Conservation (phyloP, 2,329 filamentous ascomycete species). For the Ilyonectria mors-panacis region DNA sequence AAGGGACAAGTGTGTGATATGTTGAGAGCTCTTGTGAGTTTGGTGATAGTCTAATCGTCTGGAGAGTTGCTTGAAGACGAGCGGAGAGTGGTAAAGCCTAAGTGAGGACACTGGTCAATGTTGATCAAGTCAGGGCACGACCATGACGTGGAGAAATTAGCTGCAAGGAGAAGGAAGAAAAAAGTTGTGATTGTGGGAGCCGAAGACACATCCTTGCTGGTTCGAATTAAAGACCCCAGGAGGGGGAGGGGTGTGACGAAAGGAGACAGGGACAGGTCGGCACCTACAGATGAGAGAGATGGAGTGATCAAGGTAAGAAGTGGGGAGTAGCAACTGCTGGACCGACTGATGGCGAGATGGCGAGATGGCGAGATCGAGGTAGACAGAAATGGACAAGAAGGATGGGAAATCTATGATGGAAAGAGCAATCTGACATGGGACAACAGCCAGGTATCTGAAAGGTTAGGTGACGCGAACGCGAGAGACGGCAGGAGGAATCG, state of each 20-base stretch:
- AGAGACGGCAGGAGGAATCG: slow-evolving; percentile 29
- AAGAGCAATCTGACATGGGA: slow-evolving; percentile 39
- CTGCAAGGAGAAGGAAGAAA: slow-evolving; percentile 5
- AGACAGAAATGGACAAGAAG: slow-evolving; percentile 32
- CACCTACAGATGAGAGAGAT: slow-evolving; percentile 38
- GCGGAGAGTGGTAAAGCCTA: background rate
- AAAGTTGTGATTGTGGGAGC: slow-evolving; percentile 16
- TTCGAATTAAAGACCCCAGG: slow-evolving; percentile 5
- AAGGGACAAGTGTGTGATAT: background rate
- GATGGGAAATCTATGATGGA: slow-evolving; percentile 30
- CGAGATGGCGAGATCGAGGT: slow-evolving; percentile 24
- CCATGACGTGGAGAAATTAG: slow-evolving; percentile 1
- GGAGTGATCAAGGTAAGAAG: slow-evolving; percentile 27
- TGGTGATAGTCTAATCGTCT: background rate
- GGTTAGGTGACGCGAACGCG: slow-evolving; percentile 29
- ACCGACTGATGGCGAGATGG: slow-evolving; percentile 21
- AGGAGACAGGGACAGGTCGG: slow-evolving; percentile 25
- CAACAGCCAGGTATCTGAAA: slow-evolving; percentile 34
- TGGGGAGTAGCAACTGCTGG: slow-evolving; percentile 21
- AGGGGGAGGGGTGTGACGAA: slow-evolving; percentile 17
- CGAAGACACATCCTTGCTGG: slow-evolving; percentile 28
- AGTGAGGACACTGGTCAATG: slow-evolving; percentile 18
- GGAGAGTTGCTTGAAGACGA: background rate
- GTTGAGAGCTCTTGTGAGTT: background rate
- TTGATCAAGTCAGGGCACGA: slow-evolving; percentile 7